A percentile compares a stretch with the other conserved stretches of the same genome.
These are phyloP conservation scores for Plantago elongata DNA, from an alignment of 257 asterid genomes.

Conservation along the genomic window DNA sequence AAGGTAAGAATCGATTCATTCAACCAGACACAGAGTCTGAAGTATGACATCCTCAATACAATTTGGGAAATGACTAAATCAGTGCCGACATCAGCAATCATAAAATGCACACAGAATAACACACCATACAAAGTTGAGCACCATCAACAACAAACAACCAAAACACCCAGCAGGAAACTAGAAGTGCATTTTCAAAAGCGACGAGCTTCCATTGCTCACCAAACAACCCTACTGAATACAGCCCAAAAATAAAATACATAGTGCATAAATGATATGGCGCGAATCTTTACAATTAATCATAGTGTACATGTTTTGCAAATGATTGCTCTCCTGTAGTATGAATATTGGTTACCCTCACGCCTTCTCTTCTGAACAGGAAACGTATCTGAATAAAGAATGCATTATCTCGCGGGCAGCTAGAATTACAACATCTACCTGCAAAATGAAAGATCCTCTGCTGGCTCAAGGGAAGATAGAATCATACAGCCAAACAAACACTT, in stretches of 20 bases:
- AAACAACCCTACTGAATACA: constrained; percentile 1
- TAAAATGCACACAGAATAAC: too few relatives aligned
- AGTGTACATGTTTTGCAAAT: constrained; percentile 11
- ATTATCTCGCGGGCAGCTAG: constrained; percentile 4
- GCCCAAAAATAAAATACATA: constrained; percentile 6
- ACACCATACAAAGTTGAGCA: too few relatives aligned
- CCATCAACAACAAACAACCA: constrained; percentile 13
- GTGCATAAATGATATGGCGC: constrained; percentile 1
- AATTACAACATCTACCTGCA: constrained; percentile 1
- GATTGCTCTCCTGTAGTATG: constrained; percentile 3
- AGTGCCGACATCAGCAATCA: too few relatives aligned
- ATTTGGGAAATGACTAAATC: too few relatives aligned
- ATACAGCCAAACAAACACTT: constrained; percentile 26
- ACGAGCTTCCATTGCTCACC: constrained; percentile 21
- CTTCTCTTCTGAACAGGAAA: constrained; percentile 12
- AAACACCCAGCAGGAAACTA: constrained; percentile 8
- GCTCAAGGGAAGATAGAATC: constrained; percentile 22
- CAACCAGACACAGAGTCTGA: too few relatives aligned
- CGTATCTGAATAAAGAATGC: too few relatives aligned
- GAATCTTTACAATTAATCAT: constrained; percentile 16
- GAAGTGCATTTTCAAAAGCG: constrained; percentile 5
- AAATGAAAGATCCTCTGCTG: constrained; percentile 15
- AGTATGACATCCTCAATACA: too few relatives aligned
- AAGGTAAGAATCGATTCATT: too few relatives aligned
- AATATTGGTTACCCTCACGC: neutral